Evolutionary conservation across 768 basidiomycete species (phyloP), one percentile per base, ranked within the genome.

Genomic region (Hemileccinum impolitum): DNA sequence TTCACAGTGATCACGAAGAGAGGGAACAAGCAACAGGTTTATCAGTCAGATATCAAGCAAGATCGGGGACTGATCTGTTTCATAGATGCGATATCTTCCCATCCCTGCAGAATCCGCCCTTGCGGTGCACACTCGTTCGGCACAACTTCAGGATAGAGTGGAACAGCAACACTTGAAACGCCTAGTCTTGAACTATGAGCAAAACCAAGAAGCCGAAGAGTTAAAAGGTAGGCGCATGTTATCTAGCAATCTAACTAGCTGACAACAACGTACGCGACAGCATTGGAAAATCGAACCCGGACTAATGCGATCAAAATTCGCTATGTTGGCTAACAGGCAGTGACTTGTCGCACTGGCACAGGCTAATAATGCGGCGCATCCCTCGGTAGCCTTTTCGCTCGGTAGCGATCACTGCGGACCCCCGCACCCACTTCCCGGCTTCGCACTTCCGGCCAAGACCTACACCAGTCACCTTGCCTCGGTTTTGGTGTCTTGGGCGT

Each of bases 81-180:
- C 37, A 35, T 51, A 96, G 93, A 77, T 79, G 18, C 88, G 90
- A n/a, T 83, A 90, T 61, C 76, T 99, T 39, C 85, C 91, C 40
- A 84, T 99, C 37, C 96, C 96, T 10, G 73, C 90, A 8, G 85
- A 82, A 56, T 92, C 95, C 8, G 76, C 92, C 3, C 75, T 99
- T 26, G 96, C 95, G 1, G 77, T 94, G 43, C 92, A 96, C 60
- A 94, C 94, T 2, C 83, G 87, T 26, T 82, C 88, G 2, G 91
- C 96, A 37, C 96, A 97, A 62, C 73, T 90, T 53, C 93, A 94
- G 64, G 93, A 94, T 69, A 90, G 87, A 69, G 92, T 90, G 7
- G 96, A 99, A 64, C 95, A 98, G 58, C 93, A 98, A 67, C 91
- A 97, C 53, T 72, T 99, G 57, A 99, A 99, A 73, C 82, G 85